These are phyloP conservation scores for Fusarium nodosum DNA, from an alignment of 2,329 filamentous ascomycete genomes.

Conservation along the genomic window DNA sequence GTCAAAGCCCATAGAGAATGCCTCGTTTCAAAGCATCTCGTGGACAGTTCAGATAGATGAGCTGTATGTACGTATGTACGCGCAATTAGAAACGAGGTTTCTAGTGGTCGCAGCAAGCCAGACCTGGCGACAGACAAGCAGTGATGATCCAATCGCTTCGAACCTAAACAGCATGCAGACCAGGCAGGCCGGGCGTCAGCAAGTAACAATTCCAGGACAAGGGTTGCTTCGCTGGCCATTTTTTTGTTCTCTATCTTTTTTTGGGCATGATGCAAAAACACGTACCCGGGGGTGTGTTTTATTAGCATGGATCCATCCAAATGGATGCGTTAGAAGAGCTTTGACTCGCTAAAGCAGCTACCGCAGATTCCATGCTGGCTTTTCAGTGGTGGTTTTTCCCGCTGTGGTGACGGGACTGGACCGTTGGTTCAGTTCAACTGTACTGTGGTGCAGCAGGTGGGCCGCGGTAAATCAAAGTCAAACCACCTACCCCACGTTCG, in stretches of 20 bases:
- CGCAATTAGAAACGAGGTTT: conserved; percentile 30
- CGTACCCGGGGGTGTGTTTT: too few relatives aligned
- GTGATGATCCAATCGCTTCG: conserved; percentile 32
- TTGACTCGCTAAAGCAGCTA: conserved; percentile 15
- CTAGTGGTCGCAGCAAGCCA: conserved; percentile 45
- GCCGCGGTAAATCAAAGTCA: conserved; percentile 13
- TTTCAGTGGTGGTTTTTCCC: conserved; percentile 26
- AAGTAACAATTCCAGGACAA: conserved; percentile 17
- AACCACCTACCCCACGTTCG: conserved; percentile 12
- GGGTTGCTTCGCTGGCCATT: conserved; percentile 25
- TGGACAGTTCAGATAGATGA: conserved; percentile 20
- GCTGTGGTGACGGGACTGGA: conserved; percentile 1
- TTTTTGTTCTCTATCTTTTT: conserved; percentile 25
- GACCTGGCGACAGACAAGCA: conserved; percentile 16
- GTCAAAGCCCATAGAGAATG: conserved; percentile 5
- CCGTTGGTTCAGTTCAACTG: conserved; percentile 23
- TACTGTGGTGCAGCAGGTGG: conserved; percentile 28
- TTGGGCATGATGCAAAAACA: conserved; percentile 23
- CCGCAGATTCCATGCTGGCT: conserved; percentile 23
- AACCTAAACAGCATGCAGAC: conserved; percentile 10
- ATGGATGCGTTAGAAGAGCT: not conserved
- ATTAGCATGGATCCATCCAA: too few relatives aligned
- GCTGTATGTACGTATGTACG: conserved; percentile 15
- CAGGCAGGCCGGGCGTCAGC: conserved; percentile 38
- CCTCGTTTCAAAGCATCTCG: conserved; percentile 41